Conservation (phyloP, 2,329 filamentous ascomycete species). For the Fusarium subtropicale region DNA sequence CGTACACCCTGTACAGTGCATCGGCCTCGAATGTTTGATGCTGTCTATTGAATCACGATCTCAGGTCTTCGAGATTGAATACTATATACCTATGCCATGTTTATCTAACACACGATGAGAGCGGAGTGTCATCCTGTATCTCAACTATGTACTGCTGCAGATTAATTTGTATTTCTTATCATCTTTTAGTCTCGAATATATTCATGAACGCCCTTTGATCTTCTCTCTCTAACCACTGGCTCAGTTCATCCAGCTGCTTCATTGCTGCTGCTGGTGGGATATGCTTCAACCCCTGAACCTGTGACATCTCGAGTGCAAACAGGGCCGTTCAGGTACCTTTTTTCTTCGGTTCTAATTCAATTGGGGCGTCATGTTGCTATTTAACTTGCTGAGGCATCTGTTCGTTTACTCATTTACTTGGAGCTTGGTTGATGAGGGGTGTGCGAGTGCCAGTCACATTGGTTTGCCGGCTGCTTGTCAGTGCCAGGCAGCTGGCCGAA, state of each 20-base stretch:
- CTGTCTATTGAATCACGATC: not conserved
- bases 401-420: not conserved
- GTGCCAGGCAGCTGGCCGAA: constrained; percentile 14
- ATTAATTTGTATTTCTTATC: not conserved
- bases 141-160: not conserved
- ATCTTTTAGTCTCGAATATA: not conserved
- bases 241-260: not conserved
- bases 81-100: not conserved
- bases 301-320: not conserved
- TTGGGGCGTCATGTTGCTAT: not conserved
- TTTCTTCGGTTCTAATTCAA: not conserved
- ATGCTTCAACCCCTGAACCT: not conserved
- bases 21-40: not conserved
- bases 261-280: not conserved
- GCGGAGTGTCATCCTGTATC: not conserved
- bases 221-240: not conserved
- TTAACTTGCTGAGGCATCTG: not conserved
- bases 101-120: not conserved
- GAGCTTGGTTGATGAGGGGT: not conserved
- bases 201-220: too few relatives aligned
- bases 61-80: too few relatives aligned
- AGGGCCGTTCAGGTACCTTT: not conserved
- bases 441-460: not conserved
- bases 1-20: not conserved
- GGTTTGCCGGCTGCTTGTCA: constrained; percentile 11